These are phyloP conservation scores for Usnea hakonensis DNA, from an alignment of 495 filamentous ascomycete species.

Conservation along the genomic window DNA sequence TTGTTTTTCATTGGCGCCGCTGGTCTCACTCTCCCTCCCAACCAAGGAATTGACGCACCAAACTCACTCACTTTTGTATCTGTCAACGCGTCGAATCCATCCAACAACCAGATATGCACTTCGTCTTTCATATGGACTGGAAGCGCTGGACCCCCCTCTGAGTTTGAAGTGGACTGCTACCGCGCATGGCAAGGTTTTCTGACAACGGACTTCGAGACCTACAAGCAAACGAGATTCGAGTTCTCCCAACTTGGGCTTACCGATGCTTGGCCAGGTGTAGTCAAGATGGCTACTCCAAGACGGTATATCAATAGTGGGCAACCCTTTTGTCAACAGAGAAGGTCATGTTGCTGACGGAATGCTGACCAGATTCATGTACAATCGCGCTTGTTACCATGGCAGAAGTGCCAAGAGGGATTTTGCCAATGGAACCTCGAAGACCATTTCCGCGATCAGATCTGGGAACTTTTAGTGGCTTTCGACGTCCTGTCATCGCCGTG, in stretches of 20 bases:
- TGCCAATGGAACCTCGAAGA: conserved; percentile 2
- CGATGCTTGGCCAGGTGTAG: neutral
- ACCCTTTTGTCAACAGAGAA: neutral
- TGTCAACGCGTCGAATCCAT: neutral
- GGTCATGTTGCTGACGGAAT: neutral
- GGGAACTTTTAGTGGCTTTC: neutral
- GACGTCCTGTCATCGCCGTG: neutral
- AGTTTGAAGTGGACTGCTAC: neutral
- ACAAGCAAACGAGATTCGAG: neutral
- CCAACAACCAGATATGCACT: neutral
- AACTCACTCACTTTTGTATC: neutral
- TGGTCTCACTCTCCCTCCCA: neutral
- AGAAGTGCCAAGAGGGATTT: neutral
- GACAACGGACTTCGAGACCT: neutral
- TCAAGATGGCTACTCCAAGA: conserved; percentile 1
- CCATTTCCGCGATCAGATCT: conserved; percentile 3
- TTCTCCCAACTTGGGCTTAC: neutral
- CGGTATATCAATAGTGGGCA: conserved; percentile 2
- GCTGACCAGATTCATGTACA: neutral
- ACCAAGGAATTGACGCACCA: neutral
- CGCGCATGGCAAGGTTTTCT: neutral
- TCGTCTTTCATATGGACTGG: neutral
- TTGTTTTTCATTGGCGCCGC: neutral
- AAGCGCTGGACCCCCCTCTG: too few species aligned
- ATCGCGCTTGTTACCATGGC: conserved; percentile 4